These are phyloP conservation scores for Eutypa lata DNA, from an alignment of 2,329 filamentous ascomycete species.

Conservation along the genomic window DNA sequence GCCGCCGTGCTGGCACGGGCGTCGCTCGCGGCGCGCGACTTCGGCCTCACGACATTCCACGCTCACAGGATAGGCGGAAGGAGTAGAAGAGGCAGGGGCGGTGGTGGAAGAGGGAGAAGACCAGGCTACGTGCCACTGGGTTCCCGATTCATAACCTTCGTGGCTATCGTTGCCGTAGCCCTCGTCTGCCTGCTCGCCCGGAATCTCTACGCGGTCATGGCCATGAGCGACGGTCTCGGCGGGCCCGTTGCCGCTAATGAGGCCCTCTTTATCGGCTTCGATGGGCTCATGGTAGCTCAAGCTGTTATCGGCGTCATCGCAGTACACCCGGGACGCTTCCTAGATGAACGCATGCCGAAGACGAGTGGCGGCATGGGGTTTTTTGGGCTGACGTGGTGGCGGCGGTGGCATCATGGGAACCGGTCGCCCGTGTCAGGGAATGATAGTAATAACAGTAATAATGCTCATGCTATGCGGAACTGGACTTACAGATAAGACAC, in stretches of 20 bases:
- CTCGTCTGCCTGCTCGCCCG: slow-evolving; percentile 22
- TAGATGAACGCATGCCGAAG: slow-evolving; percentile 10
- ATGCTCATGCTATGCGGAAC: no score
- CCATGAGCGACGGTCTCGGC: slow-evolving; percentile 21
- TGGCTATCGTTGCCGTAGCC: slow-evolving; percentile 21
- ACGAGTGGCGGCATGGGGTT: not conserved
- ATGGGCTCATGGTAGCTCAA: slow-evolving; percentile 27
- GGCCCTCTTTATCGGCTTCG: slow-evolving; percentile 24
- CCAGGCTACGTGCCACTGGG: slow-evolving; percentile 22
- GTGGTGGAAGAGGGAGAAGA: slow-evolving; percentile 2
- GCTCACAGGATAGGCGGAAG: not conserved
- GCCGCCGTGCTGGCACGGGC: slow-evolving; percentile 19
- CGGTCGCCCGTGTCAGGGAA: no score
- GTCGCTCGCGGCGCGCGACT: slow-evolving; percentile 14
- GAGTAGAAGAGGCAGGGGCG: slow-evolving; percentile 9
- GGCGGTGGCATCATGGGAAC: not conserved
- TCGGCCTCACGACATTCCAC: slow-evolving; percentile 29
- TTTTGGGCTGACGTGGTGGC: not conserved
- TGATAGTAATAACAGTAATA: no score
- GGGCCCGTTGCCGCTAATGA: slow-evolving; percentile 22
- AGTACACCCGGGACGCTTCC: slow-evolving; percentile 24
- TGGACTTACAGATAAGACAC: no score
- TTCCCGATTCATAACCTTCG: slow-evolving; percentile 23
- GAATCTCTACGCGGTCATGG: slow-evolving; percentile 22
- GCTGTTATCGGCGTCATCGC: slow-evolving; percentile 24